Evolutionary conservation across 2,329 filamentous ascomycete genomes (phyloP).

Genomic region (Lasiodiplodia sp.): DNA sequence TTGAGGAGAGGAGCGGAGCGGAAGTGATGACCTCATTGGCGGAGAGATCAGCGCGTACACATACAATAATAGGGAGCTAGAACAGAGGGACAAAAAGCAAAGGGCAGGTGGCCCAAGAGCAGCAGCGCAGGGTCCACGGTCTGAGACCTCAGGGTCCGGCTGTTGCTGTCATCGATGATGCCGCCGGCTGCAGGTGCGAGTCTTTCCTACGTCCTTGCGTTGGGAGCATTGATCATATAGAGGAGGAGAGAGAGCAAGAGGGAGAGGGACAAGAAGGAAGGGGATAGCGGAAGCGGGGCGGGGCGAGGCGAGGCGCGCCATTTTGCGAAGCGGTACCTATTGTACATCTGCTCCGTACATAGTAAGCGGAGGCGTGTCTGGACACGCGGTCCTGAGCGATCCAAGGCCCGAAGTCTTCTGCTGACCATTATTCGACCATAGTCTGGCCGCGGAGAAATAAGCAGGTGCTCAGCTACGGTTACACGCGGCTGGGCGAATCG

Average conservation of each 20-base stretch:
- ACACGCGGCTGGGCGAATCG: neutral
- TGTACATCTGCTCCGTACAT: neutral
- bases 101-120: neutral
- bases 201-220: neutral
- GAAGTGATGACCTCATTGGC: neutral
- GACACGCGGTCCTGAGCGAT: slow-evolving; percentile 1
- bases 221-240: neutral
- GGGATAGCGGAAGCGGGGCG: slow-evolving; percentile 14
- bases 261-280: neutral
- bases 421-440: neutral
- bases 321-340: neutral
- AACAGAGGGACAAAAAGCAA: neutral
- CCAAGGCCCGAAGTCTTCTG: neutral
- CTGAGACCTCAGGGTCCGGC: slow-evolving; percentile 18
- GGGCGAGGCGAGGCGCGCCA: slow-evolving; percentile 6
- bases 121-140: neutral
- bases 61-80: neutral
- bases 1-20: neutral
- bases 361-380: neutral
- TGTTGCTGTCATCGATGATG: neutral
- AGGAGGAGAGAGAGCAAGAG: neutral
- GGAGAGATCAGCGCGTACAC: neutral
- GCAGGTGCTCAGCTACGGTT: slow-evolving; percentile 2
- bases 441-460: neutral
- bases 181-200: slow-evolving; percentile 10